Evolutionary conservation across 441 rosid genomes (phyloP).

Genomic region (Macaranga tanarius): DNA sequence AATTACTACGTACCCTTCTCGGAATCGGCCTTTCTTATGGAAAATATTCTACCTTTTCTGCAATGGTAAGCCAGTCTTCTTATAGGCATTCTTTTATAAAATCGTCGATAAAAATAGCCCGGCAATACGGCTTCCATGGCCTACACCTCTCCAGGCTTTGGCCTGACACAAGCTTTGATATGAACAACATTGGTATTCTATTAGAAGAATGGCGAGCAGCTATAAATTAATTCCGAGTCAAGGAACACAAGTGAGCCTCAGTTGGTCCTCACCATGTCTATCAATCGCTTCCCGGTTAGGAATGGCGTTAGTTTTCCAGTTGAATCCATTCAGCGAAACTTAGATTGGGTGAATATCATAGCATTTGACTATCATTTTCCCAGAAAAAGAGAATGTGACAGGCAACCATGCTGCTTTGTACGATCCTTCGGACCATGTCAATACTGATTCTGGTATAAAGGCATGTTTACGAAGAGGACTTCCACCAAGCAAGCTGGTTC

Average conservation of each 20-base stretch:
- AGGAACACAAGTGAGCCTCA: slow-evolving; percentile 20
- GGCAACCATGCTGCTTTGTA: slow-evolving; percentile 46
- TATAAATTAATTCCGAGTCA: slow-evolving; percentile 30
- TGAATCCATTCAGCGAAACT: slow-evolving; percentile 29
- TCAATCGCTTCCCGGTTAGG: slow-evolving; percentile 21
- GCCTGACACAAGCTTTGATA: slow-evolving; percentile 32
- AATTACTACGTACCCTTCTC: slow-evolving; percentile 30
- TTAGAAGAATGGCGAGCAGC: slow-evolving; percentile 42
- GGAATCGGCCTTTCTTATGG: slow-evolving; percentile 27
- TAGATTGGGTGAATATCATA: slow-evolving; percentile 47
- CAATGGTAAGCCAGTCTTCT: slow-evolving; percentile 28
- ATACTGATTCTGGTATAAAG: slow-evolving; percentile 41
- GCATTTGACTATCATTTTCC: slow-evolving; percentile 51
- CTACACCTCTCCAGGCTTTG: slow-evolving; percentile 35
- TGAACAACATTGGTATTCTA: slow-evolving; percentile 25
- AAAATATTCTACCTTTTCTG: slow-evolving; percentile 23
- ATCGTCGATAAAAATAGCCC: slow-evolving; percentile 36
- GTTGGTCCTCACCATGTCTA: slow-evolving; percentile 29
- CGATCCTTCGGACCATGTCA: slow-evolving; percentile 27
- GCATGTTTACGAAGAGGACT: slow-evolving; percentile 37
- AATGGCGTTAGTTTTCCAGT: slow-evolving; percentile 31
- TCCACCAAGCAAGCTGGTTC: slow-evolving; percentile 36
- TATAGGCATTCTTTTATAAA: slow-evolving; percentile 33
- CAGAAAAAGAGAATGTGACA: slow-evolving; percentile 36
- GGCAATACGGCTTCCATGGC: slow-evolving; percentile 42